Percentiles rank a stretch among this genome's conserved stretches.
These are phyloP conservation scores for Aspergillus cristatus DNA, from an alignment of 495 filamentous ascomycete species.

Conservation along the genomic window DNA sequence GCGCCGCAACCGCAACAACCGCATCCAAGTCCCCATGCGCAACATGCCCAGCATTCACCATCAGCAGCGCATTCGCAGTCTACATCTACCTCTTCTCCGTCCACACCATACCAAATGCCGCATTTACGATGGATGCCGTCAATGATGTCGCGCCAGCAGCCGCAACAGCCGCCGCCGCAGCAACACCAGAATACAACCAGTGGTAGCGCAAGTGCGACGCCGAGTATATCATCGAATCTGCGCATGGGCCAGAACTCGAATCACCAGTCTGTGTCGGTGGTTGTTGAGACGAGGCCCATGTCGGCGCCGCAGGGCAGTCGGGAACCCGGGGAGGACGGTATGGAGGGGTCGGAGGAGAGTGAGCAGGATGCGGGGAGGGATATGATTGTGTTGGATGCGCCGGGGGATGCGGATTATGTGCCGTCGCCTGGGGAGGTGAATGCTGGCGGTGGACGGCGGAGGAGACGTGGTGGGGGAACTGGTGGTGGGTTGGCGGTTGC, in stretches of 20 bases:
- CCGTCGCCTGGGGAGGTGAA: slow-evolving; percentile 1
- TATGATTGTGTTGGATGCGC: slow-evolving; percentile 5
- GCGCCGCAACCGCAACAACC: slow-evolving; percentile 1
- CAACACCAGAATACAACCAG: too few species aligned
- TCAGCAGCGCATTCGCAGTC: too few species aligned
- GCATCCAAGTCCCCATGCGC: slow-evolving; percentile 2
- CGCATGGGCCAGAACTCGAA: slow-evolving; percentile 4
- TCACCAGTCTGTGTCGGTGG: slow-evolving; percentile 6
- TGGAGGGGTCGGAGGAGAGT: slow-evolving; percentile 9
- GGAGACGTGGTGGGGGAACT: not conserved
- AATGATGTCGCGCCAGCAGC: slow-evolving; percentile 11
- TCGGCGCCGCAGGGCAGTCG: too few species aligned
- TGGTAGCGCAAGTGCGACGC: slow-evolving; percentile 7
- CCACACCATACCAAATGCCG: slow-evolving; percentile 15
- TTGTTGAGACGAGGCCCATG: slow-evolving; percentile 5
- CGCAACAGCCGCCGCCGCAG: not conserved
- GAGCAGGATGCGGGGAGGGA: slow-evolving; percentile 14
- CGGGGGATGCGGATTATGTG: slow-evolving; percentile 11
- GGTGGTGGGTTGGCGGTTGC: too few species aligned
- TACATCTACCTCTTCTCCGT: too few species aligned
- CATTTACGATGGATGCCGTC: slow-evolving; percentile 19
- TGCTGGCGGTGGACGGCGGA: not conserved
- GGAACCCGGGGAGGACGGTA: not conserved
- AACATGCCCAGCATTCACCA: too few species aligned
- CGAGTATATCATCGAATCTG: slow-evolving; percentile 14